Evolutionary conservation across 2,329 filamentous ascomycete species (phyloP).

Genomic region (Aschersonia sp.): DNA sequence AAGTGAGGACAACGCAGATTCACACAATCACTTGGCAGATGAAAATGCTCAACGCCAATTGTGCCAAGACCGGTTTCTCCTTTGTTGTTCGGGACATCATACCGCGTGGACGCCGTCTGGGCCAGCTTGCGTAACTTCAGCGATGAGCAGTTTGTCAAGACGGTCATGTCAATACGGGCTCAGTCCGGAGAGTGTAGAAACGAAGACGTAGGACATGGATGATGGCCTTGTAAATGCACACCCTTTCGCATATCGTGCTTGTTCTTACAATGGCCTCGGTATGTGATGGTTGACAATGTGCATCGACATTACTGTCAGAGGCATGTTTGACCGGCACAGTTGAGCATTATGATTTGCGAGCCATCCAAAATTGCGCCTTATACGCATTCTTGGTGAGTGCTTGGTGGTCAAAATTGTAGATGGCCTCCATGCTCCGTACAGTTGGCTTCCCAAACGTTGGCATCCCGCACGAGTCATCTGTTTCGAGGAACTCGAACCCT

Average conservation of each 20-base stretch:
- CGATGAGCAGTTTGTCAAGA: constrained; percentile 14
- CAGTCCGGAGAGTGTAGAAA: not conserved
- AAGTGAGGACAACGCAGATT: not conserved
- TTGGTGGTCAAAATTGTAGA: constrained; percentile 35
- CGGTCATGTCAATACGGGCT: constrained; percentile 12
- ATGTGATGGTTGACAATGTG: not conserved
- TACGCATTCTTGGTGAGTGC: constrained; percentile 39
- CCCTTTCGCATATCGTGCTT: not conserved
- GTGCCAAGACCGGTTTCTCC: not conserved
- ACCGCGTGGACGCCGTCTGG: not conserved
- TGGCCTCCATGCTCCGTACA: constrained; percentile 30
- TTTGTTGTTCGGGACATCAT: constrained; percentile 1
- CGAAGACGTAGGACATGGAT: not conserved
- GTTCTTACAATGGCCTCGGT: too few species aligned
- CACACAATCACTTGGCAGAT: not conserved
- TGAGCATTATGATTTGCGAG: constrained; percentile 8
- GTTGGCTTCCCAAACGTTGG: constrained; percentile 24
- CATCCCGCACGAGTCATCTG: constrained; percentile 22
- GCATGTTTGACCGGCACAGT: not conserved
- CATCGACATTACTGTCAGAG: not conserved
- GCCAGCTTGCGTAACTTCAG: not conserved
- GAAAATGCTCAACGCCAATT: constrained; percentile 1
- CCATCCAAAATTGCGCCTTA: constrained; percentile 39
- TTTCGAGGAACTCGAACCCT: constrained; percentile 36
- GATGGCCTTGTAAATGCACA: not conserved